These are phyloP conservation scores for Mycena sp. DNA, from an alignment of 1,284 basidiomycete genomes.

Conservation along the genomic window DNA sequence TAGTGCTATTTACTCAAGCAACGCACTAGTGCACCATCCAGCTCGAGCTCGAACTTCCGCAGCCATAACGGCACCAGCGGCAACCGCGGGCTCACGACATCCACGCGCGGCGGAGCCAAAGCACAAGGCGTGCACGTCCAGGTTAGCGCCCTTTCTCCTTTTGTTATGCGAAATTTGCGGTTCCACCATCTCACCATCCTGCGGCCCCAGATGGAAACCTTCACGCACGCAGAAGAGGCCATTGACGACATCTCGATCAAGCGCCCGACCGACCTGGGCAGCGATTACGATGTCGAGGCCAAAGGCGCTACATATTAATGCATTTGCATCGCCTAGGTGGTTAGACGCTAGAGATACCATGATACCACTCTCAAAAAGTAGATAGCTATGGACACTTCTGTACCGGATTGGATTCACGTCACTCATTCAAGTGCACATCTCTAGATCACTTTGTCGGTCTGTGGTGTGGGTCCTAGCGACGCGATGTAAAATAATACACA, in stretches of 20 bases:
- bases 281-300: conserved; percentile 26
- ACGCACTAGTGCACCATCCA: conserved; percentile 30
- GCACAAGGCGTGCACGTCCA: conserved; percentile 54
- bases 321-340: background rate
- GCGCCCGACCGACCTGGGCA: background rate
- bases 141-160: conserved; percentile 38
- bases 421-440: no score
- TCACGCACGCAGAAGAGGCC: conserved; percentile 21
- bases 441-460: no score
- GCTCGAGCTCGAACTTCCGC: conserved; percentile 52
- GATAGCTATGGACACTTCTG: no score
- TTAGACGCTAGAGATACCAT: background rate
- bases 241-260: conserved; percentile 8
- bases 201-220: conserved; percentile 35
- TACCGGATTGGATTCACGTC: no score
- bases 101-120: conserved; percentile 45
- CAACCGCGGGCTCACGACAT: conserved; percentile 30
- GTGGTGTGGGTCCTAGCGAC: no score
- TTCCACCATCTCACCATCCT: background rate
- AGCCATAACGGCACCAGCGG: conserved; percentile 48
- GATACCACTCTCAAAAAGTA: no score
- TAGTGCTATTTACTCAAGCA: conserved; percentile 18
- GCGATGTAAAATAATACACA: no score
- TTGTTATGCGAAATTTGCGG: background rate
- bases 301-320: conserved; percentile 11